These are phyloP conservation scores for Stylosanthes scabra DNA, from an alignment of 331 rosid genomes.

Conservation along the genomic window DNA sequence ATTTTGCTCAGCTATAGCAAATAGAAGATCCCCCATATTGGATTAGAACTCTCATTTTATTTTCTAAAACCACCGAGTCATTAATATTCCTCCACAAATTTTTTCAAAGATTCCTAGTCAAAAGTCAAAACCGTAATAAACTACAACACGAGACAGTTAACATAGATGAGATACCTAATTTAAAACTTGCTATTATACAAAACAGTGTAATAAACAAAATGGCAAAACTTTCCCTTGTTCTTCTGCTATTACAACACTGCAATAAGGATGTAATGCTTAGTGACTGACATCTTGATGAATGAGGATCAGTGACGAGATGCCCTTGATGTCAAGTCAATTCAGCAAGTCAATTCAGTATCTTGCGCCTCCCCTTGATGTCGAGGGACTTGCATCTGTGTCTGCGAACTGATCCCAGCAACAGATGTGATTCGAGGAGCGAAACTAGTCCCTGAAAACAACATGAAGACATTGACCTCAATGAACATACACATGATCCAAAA, in stretches of 20 bases:
- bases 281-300: conserved; percentile 26
- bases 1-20: too few relatives aligned
- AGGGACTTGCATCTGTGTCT: conserved; percentile 20
- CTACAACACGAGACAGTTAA: conserved; percentile 12
- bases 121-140: conserved; percentile 9
- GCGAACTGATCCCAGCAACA: conserved; percentile 35
- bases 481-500: background rate
- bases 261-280: conserved; percentile 29
- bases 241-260: conserved; percentile 19
- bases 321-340: too few relatives aligned
- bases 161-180: conserved; percentile 33
- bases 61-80: background rate
- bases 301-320: conserved; percentile 17
- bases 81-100: background rate
- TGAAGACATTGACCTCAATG: conserved; percentile 31
- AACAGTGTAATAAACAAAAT: conserved; percentile 14
- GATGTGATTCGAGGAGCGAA: conserved; percentile 17
- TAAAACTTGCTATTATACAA: conserved; percentile 29
- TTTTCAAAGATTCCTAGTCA: background rate
- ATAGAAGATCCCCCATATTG: background rate
- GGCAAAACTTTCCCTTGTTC: background rate
- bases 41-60: background rate
- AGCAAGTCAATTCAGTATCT: conserved; percentile 23
- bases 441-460: conserved; percentile 75
- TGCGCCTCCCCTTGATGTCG: conserved; percentile 28